Conservation (phyloP, 2,329 filamentous ascomycete species). For the Fusarium goolgardi region DNA sequence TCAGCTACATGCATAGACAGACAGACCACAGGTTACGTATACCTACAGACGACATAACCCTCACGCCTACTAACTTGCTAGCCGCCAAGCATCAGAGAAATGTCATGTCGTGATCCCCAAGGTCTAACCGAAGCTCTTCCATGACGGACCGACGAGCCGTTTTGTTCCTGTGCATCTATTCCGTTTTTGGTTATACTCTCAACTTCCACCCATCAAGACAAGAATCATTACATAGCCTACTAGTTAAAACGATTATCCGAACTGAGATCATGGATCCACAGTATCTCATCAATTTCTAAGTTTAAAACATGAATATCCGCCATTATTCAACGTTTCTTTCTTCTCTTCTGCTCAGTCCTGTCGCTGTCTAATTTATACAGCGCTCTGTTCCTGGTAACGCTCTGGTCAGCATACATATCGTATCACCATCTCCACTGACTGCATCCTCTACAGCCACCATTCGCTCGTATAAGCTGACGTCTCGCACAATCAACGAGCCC, state of each 20-base stretch:
- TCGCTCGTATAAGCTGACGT: conserved; percentile 35
- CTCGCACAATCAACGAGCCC: conserved; percentile 15
- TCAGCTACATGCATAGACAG: background rate
- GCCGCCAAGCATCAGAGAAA: background rate
- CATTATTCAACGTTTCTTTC: background rate
- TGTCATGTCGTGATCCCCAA: conserved; percentile 2
- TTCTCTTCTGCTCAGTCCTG: background rate
- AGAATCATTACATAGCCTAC: background rate
- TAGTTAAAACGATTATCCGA: conserved; percentile 1
- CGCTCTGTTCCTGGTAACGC: background rate
- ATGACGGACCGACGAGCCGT: conserved; percentile 15
- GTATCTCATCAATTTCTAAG: background rate
- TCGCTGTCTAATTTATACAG: conserved; percentile 8
- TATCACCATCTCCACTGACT: conserved; percentile 11
- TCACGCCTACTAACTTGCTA: background rate
- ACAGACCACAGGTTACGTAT: background rate
- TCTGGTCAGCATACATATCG: conserved; percentile 27
- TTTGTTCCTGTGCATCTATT: conserved; percentile 2
- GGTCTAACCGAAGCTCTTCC: conserved; percentile 21
- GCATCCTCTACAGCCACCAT: conserved; percentile 36
- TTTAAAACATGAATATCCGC: background rate
- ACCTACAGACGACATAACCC: background rate
- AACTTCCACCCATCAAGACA: conserved; percentile 3
- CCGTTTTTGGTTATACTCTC: conserved; percentile 23
- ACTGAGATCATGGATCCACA: conserved; percentile 8